Evolutionary conservation across 805 yeast species (phyloP), one percentile per base, ranked within the genome.

Genomic region (Hanseniaspora lachancei): DNA sequence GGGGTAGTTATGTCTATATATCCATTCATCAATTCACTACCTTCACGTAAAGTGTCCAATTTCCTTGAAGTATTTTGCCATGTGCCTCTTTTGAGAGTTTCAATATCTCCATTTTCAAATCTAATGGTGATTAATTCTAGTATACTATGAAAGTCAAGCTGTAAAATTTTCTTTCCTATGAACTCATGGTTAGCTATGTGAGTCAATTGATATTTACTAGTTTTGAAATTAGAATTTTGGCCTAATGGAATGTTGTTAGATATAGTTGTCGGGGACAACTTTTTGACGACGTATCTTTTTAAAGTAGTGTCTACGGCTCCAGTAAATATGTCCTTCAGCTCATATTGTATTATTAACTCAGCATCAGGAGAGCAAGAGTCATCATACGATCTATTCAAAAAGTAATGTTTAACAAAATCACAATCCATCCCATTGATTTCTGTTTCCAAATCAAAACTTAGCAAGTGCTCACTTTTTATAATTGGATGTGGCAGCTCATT

Each of bases 401-500:
- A 62, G 48, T 63, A 63, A 8, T 66, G 58, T 48, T 63, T 61
- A 2, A 57, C 39, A 9, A 68, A 58, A 47, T 61, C 57, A 10
- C 68, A 47, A 5, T 61, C 53, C 39, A 60, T 57, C 1, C 67
- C 66, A 29, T 62, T 63, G 7, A 55, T 64, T 5, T 63, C 40
- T 16, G 53, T 47, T 18, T 65, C 67, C 1, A 65, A 56, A 8
- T 62, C 56, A 3, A 60, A 57, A 24, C 64, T 65, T 15, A 63
- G 56, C 10, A 68, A 58, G 18, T 64, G 63, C 15, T 62, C 62
- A 18, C 66, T 57, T 24, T 60, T 61, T 20, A 68, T 52, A 8
- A 66, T 59, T 4, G 72, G 72, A 54, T 68, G 70, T 54, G 62
- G 64, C 32, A 67, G 52, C 21, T 60, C 58, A 24, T 60, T 61